Base-by-base conservation (phyloP, 805 yeast species). In the Schwanniomyces yamadae region DNA sequence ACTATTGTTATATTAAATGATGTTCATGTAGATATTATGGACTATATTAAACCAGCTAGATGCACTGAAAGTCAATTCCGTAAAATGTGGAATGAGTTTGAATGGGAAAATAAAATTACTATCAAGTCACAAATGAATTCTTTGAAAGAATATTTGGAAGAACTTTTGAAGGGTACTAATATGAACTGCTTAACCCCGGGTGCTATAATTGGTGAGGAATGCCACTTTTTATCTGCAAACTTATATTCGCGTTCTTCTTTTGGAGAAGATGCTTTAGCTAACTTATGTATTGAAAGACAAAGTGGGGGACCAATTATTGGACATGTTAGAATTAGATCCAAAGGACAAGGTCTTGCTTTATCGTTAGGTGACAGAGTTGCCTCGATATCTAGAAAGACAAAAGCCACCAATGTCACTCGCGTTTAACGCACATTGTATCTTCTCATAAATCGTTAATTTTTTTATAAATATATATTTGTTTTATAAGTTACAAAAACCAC, bases 81-180 rank as follows among this genome's bases (percentile, higher is more conserved):
- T 56, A 77, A 81, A 53, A 91, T 90, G 98, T 93, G 99, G 99
- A 88, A 89, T 59, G 97, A 90, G 60, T 93, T 95, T 58, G 99
- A 93, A 67, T 93, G 99, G 99, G 99, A 93, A 65, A 93, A 93
- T 71, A 93, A 93, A 71, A 90, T 93, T 50, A 85, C 90, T 41
- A 85, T 93, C 57, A 81, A 83, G 48, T 79, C 95, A 2, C 74
- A 71, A 36, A 69, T 82, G 45, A 60, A 75, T 21, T 66, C 86
- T 1, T 73, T 95, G 54, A 81, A 82, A 55, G 85, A 78, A 31
- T 93, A 87, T 63, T 71, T 93, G 60, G 84, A 81, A 41, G 82
- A 77, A 52, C 68, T 93, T 49, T 67, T 85, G 66, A 68, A 73
- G 39, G 90, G 87, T 31, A 93, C 99, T 4, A 90, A 91, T 62